These are phyloP conservation scores for Hymenoscyphus repandus DNA, from an alignment of 2,329 filamentous ascomycete genomes.

Conservation along the genomic window DNA sequence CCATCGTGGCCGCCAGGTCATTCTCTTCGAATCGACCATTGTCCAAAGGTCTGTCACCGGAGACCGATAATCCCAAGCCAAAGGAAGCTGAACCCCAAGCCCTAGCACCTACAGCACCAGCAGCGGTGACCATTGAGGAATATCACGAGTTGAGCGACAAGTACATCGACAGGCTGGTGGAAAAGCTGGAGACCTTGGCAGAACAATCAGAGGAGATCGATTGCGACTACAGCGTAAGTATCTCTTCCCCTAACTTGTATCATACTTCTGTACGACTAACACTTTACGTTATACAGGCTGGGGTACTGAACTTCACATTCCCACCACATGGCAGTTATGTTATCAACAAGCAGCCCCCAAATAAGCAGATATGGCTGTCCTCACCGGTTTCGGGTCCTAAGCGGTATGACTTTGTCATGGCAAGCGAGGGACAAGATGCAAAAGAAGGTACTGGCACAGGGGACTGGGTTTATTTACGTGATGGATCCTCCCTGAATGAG, in stretches of 20 bases:
- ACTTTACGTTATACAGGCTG: conserved; percentile 51
- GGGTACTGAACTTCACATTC: conserved; percentile 74
- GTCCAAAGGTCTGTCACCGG: conserved; percentile 53
- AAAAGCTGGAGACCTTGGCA: conserved; percentile 64
- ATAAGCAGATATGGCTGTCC: conserved; percentile 96
- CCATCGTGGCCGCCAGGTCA: conserved; percentile 10
- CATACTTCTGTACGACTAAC: not conserved
- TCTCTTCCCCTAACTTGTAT: not conserved
- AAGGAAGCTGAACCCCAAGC: conserved; percentile 37
- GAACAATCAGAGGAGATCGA: conserved; percentile 74
- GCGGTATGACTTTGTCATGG: conserved; percentile 82
- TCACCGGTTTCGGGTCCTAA: conserved; percentile 89
- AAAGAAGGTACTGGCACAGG: conserved; percentile 72
- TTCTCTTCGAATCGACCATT: conserved; percentile 34
- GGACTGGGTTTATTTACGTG: conserved; percentile 83
- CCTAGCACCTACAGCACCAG: conserved; percentile 44
- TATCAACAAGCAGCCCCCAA: conserved; percentile 97
- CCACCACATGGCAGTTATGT: conserved; percentile 75
- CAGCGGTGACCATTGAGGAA: conserved; percentile 61
- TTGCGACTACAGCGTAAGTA: conserved; percentile 78
- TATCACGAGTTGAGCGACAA: conserved; percentile 75
- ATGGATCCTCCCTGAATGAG: conserved; percentile 69
- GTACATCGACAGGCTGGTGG: conserved; percentile 58
- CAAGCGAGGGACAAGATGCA: conserved; percentile 66
- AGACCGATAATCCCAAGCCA: conserved; percentile 47